Percentiles rank a stretch among this genome's conserved stretches.
Evolutionary conservation across 306 rosid genomes (phyloP).

Genomic region (Fragaria ananassa): DNA sequence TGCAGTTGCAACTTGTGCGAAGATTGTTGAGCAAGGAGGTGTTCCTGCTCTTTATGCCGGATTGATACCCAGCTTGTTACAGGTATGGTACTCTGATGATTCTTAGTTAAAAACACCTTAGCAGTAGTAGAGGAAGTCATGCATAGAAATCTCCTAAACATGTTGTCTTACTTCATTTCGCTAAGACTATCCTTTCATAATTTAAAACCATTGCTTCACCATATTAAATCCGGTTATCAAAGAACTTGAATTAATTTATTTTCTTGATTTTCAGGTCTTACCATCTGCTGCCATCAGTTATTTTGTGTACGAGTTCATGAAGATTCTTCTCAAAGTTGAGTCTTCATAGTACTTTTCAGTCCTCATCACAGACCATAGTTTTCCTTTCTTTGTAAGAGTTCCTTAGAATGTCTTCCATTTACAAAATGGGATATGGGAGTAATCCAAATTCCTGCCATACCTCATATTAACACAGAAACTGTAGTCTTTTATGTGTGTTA

Average conservation of each 20-base stretch:
- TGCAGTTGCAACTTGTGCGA: constrained; percentile 67
- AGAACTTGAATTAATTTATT: background rate
- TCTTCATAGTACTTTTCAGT: constrained; percentile 21
- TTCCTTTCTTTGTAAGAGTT: background rate
- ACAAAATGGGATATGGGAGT: background rate
- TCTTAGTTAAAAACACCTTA: background rate
- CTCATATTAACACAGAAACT: background rate
- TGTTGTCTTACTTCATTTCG: background rate
- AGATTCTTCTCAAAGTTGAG: constrained; percentile 54
- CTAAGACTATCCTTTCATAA: background rate
- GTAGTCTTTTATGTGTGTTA: background rate
- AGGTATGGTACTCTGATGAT: constrained; percentile 30
- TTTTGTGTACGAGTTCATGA: constrained; percentile 60
- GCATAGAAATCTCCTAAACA: background rate
- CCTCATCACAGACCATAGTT: background rate
- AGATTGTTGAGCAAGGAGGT: constrained; percentile 83
- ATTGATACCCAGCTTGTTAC: constrained; percentile 87
- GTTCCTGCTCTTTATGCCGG: constrained; percentile 91
- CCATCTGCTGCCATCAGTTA: constrained; percentile 62
- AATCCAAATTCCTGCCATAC: background rate
- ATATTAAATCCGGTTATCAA: background rate
- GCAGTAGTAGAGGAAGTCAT: background rate
- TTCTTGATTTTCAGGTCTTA: constrained; percentile 38
- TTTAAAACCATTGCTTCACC: too few species aligned
- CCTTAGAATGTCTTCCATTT: background rate